phyloP scores from a whole-genome alignment of 2,329 filamentous ascomycete species.

The Pochonia chlamydosporia region DNA sequence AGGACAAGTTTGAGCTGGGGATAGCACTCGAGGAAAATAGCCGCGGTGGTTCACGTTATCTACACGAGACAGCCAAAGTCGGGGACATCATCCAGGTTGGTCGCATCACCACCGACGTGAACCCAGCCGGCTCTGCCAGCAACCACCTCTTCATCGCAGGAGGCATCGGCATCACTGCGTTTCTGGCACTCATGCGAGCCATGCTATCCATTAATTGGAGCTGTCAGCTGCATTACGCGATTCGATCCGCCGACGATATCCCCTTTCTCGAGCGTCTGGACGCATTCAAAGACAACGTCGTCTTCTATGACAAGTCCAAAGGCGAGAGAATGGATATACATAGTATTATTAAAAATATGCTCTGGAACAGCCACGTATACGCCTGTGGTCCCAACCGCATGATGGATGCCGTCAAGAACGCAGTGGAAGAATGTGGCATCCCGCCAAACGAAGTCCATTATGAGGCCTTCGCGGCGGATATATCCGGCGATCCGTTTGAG shows the following conservation, averaged over 20 bases:
- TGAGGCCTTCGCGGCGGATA: constrained; percentile 51
- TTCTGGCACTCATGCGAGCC: constrained; percentile 42
- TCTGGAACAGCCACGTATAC: constrained; percentile 53
- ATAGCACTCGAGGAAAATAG: constrained; percentile 48
- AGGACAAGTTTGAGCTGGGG: constrained; percentile 50
- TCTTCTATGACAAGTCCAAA: constrained; percentile 46
- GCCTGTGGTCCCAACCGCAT: constrained; percentile 54
- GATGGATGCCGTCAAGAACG: constrained; percentile 43
- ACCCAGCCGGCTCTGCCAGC: constrained; percentile 39
- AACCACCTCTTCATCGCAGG: constrained; percentile 58
- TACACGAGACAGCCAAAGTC: constrained; percentile 42
- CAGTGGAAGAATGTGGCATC: constrained; percentile 36
- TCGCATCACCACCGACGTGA: constrained; percentile 44
- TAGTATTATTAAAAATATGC: constrained; percentile 40
- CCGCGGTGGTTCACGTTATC: constrained; percentile 55
- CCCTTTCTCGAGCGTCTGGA: constrained; percentile 47
- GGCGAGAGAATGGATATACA: constrained; percentile 48
- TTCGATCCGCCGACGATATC: constrained; percentile 44
- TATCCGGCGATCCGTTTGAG: constrained; percentile 54
- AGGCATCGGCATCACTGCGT: constrained; percentile 63
- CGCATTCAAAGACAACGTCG: constrained; percentile 33
- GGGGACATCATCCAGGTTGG: constrained; percentile 47
- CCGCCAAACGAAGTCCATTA: constrained; percentile 49
- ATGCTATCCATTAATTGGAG: constrained; percentile 41
- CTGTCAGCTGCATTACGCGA: constrained; percentile 52